Base-by-base conservation (phyloP, 1,284 basidiomycete genomes). In the Ustilago hordei region DNA sequence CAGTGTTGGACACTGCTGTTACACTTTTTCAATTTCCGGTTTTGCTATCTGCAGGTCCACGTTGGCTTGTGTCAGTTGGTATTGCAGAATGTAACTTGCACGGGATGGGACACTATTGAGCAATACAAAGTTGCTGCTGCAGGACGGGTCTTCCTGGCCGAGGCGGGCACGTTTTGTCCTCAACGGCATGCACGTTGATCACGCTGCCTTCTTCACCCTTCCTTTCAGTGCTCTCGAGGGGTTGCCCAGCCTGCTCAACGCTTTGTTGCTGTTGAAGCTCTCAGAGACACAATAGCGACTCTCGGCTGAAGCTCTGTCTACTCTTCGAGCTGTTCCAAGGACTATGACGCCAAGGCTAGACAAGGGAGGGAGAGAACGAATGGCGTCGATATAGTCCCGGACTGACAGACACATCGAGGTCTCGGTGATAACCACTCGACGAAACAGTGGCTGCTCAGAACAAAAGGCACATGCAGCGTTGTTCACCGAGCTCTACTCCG, bases 31-130 rank as follows among this genome's bases (percentile, higher is more conserved):
- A 39, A 17, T 50, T 50, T 50, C 28, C 31, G 48, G 13, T 28
- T 41, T 41, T 55, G 3, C 58, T 69, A 63, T 56, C 60, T 69
- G 67, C 61, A 64, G 57, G 67, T 64, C 61, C 67, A 69, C 67
- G 67, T 69, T 69, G 61, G 13, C 50, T 54, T 41, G 31, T 32
- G 13, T n/a, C 7, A 9, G 15, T 5, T 53, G 31, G 45, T 36
- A 23, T 60, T 63, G 28, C 28, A 19, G 28, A 34, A 47, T 31
- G 9, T 5, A 19, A 8, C 19, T 38, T 36, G 43, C 45, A 41
- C 47, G 19, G 35, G 17, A 19, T 1, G 3, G 13, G 28, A 12
- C 35, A 34, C 23, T 41, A 34, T 15, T 55, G 34, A 5, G 32
- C 28, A 58, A 59, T 59, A 48, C 50, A 50, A 56, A 41, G 19